Conservation (phyloP, 768 basidiomycete species). For the Phaeotremella skinneri region DNA sequence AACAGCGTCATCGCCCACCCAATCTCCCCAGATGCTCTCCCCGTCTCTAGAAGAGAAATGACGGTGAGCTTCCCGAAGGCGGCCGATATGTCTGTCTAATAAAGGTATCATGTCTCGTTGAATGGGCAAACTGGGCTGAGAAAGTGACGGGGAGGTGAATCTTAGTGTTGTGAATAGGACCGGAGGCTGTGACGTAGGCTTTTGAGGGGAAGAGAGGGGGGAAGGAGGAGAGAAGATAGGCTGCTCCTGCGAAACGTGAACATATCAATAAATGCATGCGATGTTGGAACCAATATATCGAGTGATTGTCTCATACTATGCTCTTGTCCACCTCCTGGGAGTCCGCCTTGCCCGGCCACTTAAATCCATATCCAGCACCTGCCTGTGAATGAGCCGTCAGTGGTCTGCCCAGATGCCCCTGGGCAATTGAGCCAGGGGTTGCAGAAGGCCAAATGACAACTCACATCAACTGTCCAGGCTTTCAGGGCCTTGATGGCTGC, state of each 20-base stretch:
- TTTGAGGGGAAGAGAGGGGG: neutral
- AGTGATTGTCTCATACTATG: slow-evolving; percentile 17
- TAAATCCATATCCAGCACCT: slow-evolving; percentile 34
- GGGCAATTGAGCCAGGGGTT: neutral
- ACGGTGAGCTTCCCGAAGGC: slow-evolving; percentile 31
- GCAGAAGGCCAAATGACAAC: too few relatives aligned
- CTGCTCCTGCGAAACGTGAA: slow-evolving; percentile 4
- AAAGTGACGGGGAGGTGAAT: slow-evolving; percentile 24
- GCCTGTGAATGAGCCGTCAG: slow-evolving; percentile 25
- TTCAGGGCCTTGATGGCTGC: slow-evolving; percentile 43
- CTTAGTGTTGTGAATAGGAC: slow-evolving; percentile 41
- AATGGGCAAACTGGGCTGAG: slow-evolving; percentile 1
- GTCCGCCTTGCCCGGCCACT: slow-evolving; percentile 26
- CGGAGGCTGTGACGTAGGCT: neutral
- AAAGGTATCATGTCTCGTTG: slow-evolving; percentile 24
- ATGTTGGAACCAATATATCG: neutral
- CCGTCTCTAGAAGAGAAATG: slow-evolving; percentile 25
- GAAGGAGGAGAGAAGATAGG: neutral
- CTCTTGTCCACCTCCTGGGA: slow-evolving; percentile 6
- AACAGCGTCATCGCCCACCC: slow-evolving; percentile 30
- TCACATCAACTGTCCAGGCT: slow-evolving; percentile 39
- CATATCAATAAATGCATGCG: slow-evolving; percentile 17
- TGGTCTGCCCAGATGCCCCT: neutral
- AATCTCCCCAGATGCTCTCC: slow-evolving; percentile 28
- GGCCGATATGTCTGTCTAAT: slow-evolving; percentile 26